These are phyloP conservation scores for Calendula officinalis DNA, from an alignment of 129 eudicot species.

Conservation along the genomic window DNA sequence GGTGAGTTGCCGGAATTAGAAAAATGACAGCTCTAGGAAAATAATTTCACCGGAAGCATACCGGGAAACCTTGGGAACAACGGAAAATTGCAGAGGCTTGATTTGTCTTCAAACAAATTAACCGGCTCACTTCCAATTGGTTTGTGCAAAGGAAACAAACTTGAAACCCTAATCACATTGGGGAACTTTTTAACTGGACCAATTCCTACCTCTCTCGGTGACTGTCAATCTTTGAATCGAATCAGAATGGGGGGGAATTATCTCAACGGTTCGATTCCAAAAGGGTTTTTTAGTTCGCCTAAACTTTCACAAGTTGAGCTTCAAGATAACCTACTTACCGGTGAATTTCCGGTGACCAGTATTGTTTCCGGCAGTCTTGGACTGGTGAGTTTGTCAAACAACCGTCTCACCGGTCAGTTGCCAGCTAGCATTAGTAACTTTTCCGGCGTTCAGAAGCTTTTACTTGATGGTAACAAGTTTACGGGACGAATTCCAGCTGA, in stretches of 20 bases:
- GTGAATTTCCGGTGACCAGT: constrained; percentile 56
- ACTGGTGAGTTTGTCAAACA: constrained; percentile 69
- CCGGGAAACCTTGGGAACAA: constrained; percentile 60
- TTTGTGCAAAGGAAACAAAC: constrained; percentile 54
- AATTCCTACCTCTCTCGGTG: constrained; percentile 62
- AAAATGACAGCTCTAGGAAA: constrained; percentile 85
- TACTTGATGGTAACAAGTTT: constrained; percentile 75
- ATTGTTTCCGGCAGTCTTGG: constrained; percentile 48
- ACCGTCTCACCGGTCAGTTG: constrained; percentile 54
- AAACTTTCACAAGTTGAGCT: constrained; percentile 76
- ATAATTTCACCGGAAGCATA: constrained; percentile 49
- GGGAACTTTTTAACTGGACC: constrained; percentile 77
- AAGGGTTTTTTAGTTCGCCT: constrained; percentile 72
- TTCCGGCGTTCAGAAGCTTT: constrained; percentile 68
- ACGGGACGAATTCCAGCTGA: constrained; percentile 67
- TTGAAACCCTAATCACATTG: constrained; percentile 64
- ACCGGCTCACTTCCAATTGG: constrained; percentile 62
- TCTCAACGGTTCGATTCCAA: constrained; percentile 73
- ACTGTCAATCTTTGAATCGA: constrained; percentile 62
- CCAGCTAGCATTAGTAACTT: constrained; percentile 72
- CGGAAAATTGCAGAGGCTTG: constrained; percentile 53
- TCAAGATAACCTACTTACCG: constrained; percentile 67
- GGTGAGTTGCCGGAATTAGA: constrained; percentile 72
- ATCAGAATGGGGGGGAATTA: constrained; percentile 52
- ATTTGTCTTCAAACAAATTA: constrained; percentile 68